Percentiles rank a stretch among this genome's conserved stretches.
phyloP scores from a whole-genome alignment of 1,139 yeast genomes.

The Pneumocystis oryctolagi region DNA sequence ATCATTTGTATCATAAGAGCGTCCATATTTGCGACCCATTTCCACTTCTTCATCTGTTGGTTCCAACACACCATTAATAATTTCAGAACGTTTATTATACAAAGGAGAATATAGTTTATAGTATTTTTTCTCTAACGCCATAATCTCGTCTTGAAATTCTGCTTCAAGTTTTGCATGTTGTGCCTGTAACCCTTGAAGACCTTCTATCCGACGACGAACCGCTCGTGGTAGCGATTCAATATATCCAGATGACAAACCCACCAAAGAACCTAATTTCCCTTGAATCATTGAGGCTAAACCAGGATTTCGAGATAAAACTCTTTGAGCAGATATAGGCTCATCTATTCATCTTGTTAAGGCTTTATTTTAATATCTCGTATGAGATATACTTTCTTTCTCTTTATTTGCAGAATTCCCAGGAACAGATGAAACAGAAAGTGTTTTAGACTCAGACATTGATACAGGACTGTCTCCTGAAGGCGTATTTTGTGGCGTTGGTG shows the following conservation, averaged over 20 bases:
- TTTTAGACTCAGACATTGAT: conserved; percentile 39
- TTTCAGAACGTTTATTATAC: conserved; percentile 55
- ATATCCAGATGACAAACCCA: conserved; percentile 80
- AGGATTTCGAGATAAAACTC: conserved; percentile 54
- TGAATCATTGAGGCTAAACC: conserved; percentile 73
- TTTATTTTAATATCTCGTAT: background rate
- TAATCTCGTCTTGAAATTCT: conserved; percentile 77
- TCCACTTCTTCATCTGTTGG: conserved; percentile 68
- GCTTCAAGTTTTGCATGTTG: conserved; percentile 74
- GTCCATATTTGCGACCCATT: conserved; percentile 40
- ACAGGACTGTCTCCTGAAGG: conserved; percentile 80
- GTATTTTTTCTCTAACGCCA: conserved; percentile 73
- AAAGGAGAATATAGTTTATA: conserved; percentile 62
- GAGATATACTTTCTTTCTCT: background rate
- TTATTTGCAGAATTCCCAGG: background rate
- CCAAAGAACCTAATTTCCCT: conserved; percentile 70
- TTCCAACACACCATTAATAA: conserved; percentile 57
- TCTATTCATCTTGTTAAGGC: conserved; percentile 6
- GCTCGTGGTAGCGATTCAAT: conserved; percentile 57
- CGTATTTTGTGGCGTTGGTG: conserved; percentile 98
- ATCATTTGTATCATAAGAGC: conserved; percentile 12
- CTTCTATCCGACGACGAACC: conserved; percentile 65
- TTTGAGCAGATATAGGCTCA: conserved; percentile 20
- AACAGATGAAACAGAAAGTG: background rate
- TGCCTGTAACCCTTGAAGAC: conserved; percentile 72